These are phyloP conservation scores for Salvia hispanica DNA, from an alignment of 257 asterid species.

Conservation along the genomic window DNA sequence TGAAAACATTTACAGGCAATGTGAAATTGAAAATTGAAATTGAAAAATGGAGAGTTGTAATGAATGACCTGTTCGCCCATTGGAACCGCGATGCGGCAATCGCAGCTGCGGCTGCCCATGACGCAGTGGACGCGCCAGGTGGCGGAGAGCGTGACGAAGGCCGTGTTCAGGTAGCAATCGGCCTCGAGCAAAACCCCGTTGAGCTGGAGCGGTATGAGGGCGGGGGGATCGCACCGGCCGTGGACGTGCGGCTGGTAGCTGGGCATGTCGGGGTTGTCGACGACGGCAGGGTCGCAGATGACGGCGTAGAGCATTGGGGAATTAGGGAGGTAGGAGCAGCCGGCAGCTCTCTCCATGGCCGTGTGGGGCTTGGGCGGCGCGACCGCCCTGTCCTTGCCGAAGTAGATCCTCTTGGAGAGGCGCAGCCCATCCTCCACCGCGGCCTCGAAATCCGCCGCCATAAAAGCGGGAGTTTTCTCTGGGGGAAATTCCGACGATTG, in stretches of 20 bases:
- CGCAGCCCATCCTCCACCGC: slow-evolving; percentile 90
- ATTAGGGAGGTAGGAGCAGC: slow-evolving; percentile 50
- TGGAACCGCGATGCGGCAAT: slow-evolving; percentile 80
- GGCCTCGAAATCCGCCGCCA: slow-evolving; percentile 84
- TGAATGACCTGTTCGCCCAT: slow-evolving; percentile 93
- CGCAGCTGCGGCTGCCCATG: slow-evolving; percentile 76
- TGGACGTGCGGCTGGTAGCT: slow-evolving; percentile 99
- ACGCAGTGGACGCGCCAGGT: slow-evolving; percentile 98
- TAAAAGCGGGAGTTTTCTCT: slow-evolving; percentile 20
- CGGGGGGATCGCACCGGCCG: slow-evolving; percentile 92
- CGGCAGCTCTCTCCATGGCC: slow-evolving; percentile 59
- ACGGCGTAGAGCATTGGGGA: slow-evolving; percentile 91
- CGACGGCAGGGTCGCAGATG: slow-evolving; percentile 68
- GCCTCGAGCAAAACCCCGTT: slow-evolving; percentile 58
- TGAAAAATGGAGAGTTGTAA: no score
- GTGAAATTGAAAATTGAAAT: not conserved
- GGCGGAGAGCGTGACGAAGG: slow-evolving; percentile 61
- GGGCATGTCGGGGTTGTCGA: slow-evolving; percentile 92
- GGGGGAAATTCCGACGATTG: slow-evolving; percentile 17
- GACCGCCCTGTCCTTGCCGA: slow-evolving; percentile 85
- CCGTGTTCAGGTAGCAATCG: slow-evolving; percentile 74
- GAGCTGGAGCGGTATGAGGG: slow-evolving; percentile 93
- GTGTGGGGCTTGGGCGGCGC: slow-evolving; percentile 73
- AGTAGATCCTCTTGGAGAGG: slow-evolving; percentile 76
- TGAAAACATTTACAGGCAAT: no score